Percentiles rank a stretch among this genome's conserved stretches.
phyloP scores from a whole-genome alignment of 2,329 filamentous ascomycete genomes.

The Cryphonectria nitschkei region DNA sequence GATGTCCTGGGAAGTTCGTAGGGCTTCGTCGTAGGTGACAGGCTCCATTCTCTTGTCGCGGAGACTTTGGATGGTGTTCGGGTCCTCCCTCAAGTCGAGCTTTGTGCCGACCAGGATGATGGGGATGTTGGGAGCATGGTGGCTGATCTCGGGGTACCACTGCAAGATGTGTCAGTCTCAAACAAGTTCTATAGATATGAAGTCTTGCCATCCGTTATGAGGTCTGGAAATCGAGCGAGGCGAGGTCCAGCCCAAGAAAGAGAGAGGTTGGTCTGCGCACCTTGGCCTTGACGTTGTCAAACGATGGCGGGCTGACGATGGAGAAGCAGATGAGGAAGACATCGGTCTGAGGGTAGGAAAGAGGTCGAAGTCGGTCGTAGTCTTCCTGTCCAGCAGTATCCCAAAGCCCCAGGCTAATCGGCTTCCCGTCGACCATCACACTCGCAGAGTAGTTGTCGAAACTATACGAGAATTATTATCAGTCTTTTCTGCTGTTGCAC shows the following conservation, averaged over 20 bases:
- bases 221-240: not conserved
- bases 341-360: slow-evolving; percentile 98
- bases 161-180: slow-evolving; percentile 43
- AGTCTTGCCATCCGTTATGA: not conserved
- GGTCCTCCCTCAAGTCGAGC: slow-evolving; percentile 91
- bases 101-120: slow-evolving; percentile 98
- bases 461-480: slow-evolving; percentile 49
- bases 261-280: slow-evolving; percentile 52
- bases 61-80: slow-evolving; percentile 77
- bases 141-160: slow-evolving; percentile 98
- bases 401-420: slow-evolving; percentile 95
- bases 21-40: slow-evolving; percentile 91
- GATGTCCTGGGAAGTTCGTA: slow-evolving; percentile 90
- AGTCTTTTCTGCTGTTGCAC: slow-evolving; percentile 28
- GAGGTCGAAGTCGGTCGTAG: slow-evolving; percentile 91
- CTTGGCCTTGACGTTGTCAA: slow-evolving; percentile 99
- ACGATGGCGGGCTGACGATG: slow-evolving; percentile 95
- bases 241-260: slow-evolving; percentile 4
- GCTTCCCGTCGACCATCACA: slow-evolving; percentile 98
- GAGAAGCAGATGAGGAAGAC: slow-evolving; percentile 99
- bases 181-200: not conserved
- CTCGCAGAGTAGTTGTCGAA: slow-evolving; percentile 99
- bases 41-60: slow-evolving; percentile 94
- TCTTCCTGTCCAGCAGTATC: slow-evolving; percentile 99
- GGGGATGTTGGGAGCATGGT: slow-evolving; percentile 92